These are phyloP conservation scores for Prunus padus DNA, from an alignment of 306 rosid genomes.

Conservation along the genomic window DNA sequence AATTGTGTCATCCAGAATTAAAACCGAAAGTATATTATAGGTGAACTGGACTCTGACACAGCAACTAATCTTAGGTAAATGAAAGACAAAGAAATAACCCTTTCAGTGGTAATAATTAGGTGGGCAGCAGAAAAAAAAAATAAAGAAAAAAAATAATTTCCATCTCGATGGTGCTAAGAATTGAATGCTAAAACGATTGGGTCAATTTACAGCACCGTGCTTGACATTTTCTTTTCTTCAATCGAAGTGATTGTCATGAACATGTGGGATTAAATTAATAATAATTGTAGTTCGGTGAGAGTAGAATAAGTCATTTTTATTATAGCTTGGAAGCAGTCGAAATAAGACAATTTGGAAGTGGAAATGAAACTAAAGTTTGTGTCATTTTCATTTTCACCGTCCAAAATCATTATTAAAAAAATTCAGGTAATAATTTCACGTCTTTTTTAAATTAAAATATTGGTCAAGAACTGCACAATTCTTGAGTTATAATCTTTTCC, in stretches of 20 bases:
- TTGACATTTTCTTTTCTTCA: constrained; percentile 18
- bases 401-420: neutral
- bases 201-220: constrained; percentile 13
- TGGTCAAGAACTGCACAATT: neutral
- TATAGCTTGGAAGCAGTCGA: constrained; percentile 1
- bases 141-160: too few species aligned
- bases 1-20: neutral
- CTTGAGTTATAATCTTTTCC: neutral
- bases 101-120: too few species aligned
- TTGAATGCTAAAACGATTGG: neutral
- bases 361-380: neutral
- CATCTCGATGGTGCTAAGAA: neutral
- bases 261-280: too few species aligned
- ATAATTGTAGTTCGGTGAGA: constrained; percentile 29
- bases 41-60: constrained; percentile 30
- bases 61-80: constrained; percentile 22
- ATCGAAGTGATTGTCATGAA: constrained; percentile 18
- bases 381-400: neutral
- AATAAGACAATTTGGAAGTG: neutral
- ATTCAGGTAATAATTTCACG: neutral
- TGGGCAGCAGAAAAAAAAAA: too few species aligned
- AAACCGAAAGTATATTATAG: neutral
- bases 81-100: neutral
- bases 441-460: too few species aligned
- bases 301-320: neutral